Evolutionary conservation across 306 rosid species (phyloP).

Genomic region (Albizia julibrissin): DNA sequence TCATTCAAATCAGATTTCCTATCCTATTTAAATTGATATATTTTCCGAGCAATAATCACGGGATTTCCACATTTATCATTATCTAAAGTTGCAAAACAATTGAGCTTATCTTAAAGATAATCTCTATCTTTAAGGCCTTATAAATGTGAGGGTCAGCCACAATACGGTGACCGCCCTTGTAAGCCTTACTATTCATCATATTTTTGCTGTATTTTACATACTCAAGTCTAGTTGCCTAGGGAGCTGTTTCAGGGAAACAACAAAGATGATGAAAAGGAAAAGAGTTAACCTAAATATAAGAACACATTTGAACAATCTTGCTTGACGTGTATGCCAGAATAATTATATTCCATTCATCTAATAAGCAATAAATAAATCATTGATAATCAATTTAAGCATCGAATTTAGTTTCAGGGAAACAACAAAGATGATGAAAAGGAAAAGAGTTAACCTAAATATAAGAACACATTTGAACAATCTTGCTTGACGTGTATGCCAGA

Average conservation of each 20-base stretch:
- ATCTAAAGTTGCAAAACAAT: neutral
- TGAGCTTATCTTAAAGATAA: neutral
- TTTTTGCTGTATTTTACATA: neutral
- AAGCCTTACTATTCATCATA: neutral
- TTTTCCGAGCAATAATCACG: no score
- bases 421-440: neutral
- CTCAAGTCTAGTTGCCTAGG: neutral
- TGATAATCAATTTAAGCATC: neutral
- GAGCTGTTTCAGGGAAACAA: neutral
- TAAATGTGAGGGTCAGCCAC: neutral
- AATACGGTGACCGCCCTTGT: neutral
- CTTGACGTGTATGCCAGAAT: no score
- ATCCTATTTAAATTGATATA: no score
- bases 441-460: no score
- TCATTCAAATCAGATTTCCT: no score
- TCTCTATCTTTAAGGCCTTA: neutral
- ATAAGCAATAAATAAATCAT: neutral
- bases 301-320: no score
- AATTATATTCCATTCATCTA: neutral
- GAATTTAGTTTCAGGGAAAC: neutral
- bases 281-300: no score
- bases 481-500: no score
- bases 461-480: no score
- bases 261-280: no score
- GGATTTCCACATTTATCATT: neutral